Evolutionary conservation across 2,329 filamentous ascomycete genomes (phyloP), one percentile per base, ranked within the genome.

Genomic region (Pestalotiopsis sp.): DNA sequence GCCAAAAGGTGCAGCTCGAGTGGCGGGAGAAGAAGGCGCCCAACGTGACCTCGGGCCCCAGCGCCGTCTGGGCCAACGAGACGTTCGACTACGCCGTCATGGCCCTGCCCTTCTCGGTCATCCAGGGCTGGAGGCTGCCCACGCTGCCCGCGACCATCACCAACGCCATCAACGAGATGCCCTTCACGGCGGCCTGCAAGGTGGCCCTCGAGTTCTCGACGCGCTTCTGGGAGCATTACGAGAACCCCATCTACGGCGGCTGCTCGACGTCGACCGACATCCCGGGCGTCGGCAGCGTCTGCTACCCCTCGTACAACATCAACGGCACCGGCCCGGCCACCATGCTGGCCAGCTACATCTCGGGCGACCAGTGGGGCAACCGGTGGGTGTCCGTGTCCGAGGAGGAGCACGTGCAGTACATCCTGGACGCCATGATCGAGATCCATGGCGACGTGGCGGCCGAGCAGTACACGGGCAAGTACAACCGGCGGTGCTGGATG

Each of bases 31-130:
- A 82, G 57, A 81, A 79, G 72, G 83, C 75, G 61, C 78, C 79
- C 56, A 49, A 36, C 41, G 45, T 52, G 17, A 57, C 27, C n/a
- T 20, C 40, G 6, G 45, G 40, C 20, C 45, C 45, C 13, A 66
- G 49, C 45, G 67, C 72, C 23, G 73, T 73, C 70, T 80, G 84
- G 75, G 70, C 87, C 64, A 85, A 80, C 59, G 81, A 85, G 31
- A 83, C 84, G 2, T 91, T 88, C 74, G 90, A 93, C 79, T 92
- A 92, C 75, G 86, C 89, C 36, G 81, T 93, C n/a, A 83, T 93
- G 6, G 83, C 89, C 0, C 85, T 86, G 0, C 91, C 91, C 0
- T 92, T 93, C 78, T 86, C 87, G 61, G 86, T 89, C 66, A 87
- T 92, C 56, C 84, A 90, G 41, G 83, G 87, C 27, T 91, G 90